These are phyloP conservation scores for Kodamaea plutei DNA, from an alignment of 1,139 yeast species.

Conservation along the genomic window DNA sequence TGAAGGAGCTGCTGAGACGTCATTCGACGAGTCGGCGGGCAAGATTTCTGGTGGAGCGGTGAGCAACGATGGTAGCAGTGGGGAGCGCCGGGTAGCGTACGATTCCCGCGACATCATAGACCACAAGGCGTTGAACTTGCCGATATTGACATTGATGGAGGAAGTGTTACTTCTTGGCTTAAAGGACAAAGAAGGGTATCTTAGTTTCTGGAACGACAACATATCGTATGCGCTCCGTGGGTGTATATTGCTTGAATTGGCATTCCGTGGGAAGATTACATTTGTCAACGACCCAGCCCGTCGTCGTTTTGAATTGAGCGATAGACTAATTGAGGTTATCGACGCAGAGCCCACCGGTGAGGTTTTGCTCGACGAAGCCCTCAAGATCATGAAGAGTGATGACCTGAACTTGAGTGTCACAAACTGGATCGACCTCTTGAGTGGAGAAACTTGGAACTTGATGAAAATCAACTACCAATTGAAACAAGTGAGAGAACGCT, in stretches of 20 bases:
- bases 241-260: slow-evolving; percentile 85
- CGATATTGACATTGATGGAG: slow-evolving; percentile 89
- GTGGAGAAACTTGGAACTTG: slow-evolving; percentile 97
- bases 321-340: slow-evolving; percentile 81
- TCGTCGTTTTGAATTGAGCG: slow-evolving; percentile 81
- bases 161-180: slow-evolving; percentile 90
- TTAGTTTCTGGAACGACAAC: slow-evolving; percentile 97
- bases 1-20: slow-evolving; percentile 13
- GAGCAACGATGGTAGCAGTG: slow-evolving; percentile 8
- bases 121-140: slow-evolving; percentile 46
- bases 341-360: slow-evolving; percentile 91
- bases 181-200: slow-evolving; percentile 92
- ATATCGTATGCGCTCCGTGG: slow-evolving; percentile 96
- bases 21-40: slow-evolving; percentile 21
- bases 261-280: slow-evolving; percentile 83
- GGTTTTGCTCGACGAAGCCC: slow-evolving; percentile 87
- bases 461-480: slow-evolving; percentile 92
- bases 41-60: slow-evolving; percentile 2
- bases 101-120: slow-evolving; percentile 70
- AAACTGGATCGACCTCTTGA: slow-evolving; percentile 89
- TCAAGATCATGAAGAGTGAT: slow-evolving; percentile 83
- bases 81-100: slow-evolving; percentile 67
- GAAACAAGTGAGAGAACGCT: slow-evolving; percentile 93
- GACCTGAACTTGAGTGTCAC: slow-evolving; percentile 77
- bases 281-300: slow-evolving; percentile 94